Percentiles rank a stretch among this genome's conserved stretches.
Conservation (phyloP, 257 asterid genomes). For the Scutellaria barbata region DNA sequence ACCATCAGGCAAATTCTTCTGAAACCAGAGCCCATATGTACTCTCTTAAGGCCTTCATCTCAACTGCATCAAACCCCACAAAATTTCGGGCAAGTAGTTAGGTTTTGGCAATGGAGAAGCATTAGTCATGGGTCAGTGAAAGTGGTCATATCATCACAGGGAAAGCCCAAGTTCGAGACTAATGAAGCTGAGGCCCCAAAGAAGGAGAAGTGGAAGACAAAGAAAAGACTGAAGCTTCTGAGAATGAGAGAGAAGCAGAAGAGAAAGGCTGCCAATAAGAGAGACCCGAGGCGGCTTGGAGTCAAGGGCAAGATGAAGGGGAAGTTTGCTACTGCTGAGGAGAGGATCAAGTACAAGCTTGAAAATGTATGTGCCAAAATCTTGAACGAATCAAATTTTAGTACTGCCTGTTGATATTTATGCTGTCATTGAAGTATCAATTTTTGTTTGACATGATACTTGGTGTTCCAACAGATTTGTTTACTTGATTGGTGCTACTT, state of each 20-base stretch:
- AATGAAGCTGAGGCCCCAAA: conserved; percentile 73
- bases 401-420: background rate
- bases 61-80: conserved; percentile 32
- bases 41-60: conserved; percentile 33
- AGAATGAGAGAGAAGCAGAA: conserved; percentile 68
- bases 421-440: background rate
- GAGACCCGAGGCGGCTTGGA: conserved; percentile 83
- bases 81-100: conserved; percentile 33
- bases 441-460: background rate
- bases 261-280: conserved; percentile 81
- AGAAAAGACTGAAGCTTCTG: conserved; percentile 73
- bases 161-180: conserved; percentile 78
- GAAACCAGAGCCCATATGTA: conserved; percentile 36
- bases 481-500: background rate
- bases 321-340: conserved; percentile 80
- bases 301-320: conserved; percentile 63
- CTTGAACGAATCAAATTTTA: conserved; percentile 17
- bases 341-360: conserved; percentile 78
- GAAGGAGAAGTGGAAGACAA: conserved; percentile 86
- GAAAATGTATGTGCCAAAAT: conserved; percentile 46
- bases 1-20: conserved; percentile 44
- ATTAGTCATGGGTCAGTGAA: conserved; percentile 65
- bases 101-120: conserved; percentile 46
- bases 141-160: conserved; percentile 73
- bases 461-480: conserved; percentile 14